Conservation (phyloP, 331 rosid genomes). For the Cucumis variabilis region DNA sequence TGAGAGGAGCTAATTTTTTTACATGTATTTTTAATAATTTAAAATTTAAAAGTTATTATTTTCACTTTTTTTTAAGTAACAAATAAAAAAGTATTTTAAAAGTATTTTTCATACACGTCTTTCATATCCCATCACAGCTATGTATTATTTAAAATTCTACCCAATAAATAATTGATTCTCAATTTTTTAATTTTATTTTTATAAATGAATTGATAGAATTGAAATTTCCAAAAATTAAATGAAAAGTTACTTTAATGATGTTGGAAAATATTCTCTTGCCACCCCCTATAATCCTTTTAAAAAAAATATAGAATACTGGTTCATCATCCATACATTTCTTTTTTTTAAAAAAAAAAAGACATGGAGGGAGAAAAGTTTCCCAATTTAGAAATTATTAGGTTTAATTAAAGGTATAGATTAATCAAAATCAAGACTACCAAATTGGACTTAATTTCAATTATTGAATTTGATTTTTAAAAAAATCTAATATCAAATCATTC, state of each 20-base stretch:
- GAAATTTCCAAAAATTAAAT: background rate
- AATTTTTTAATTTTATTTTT: background rate
- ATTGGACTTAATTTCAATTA: background rate
- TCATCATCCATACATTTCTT: background rate
- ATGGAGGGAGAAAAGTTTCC: background rate
- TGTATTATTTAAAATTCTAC: background rate
- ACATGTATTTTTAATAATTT: too few species aligned
- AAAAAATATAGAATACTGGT: background rate
- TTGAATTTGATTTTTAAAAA: background rate
- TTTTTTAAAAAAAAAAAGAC: too few species aligned
- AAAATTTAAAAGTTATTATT: too few species aligned
- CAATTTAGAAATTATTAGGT: background rate
- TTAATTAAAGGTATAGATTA: background rate
- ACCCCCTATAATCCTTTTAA: background rate
- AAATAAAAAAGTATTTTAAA: background rate
- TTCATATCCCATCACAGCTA: background rate
- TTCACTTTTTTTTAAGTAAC: background rate
- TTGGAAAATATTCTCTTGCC: background rate
- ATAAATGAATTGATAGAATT: background rate
- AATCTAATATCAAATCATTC: background rate
- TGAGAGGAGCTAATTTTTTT: too few species aligned
- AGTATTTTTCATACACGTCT: background rate
- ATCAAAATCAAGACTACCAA: background rate
- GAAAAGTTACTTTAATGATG: background rate
- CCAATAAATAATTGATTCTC: background rate